These are phyloP conservation scores for Phytopythium vexans DNA, from an alignment of 352 stramenopile genomes.

Conservation along the genomic window DNA sequence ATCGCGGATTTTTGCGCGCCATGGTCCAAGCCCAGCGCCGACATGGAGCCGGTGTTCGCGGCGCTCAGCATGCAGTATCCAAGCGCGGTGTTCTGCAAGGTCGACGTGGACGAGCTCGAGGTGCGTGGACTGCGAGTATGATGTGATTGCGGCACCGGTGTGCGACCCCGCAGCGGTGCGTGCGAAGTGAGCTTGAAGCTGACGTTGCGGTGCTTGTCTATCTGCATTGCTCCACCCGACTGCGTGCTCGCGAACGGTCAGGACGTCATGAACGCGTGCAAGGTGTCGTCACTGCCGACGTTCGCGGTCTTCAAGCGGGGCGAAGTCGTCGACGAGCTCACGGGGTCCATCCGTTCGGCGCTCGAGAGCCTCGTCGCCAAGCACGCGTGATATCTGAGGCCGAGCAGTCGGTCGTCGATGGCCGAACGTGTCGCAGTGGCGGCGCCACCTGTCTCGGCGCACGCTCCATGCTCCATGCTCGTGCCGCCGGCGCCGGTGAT, in stretches of 20 bases:
- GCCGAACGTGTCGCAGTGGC: no score
- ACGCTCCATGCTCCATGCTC: no score
- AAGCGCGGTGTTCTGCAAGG: conserved; percentile 56
- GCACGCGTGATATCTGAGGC: no score
- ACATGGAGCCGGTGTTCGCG: conserved; percentile 78
- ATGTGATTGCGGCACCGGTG: no score
- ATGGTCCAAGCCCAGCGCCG: conserved; percentile 82
- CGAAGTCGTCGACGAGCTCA: conserved; percentile 86
- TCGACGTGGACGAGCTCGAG: conserved; percentile 78
- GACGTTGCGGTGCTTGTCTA: neutral
- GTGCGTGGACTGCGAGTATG: conserved; percentile 12
- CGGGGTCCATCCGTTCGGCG: conserved; percentile 63
- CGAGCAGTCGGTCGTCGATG: no score
- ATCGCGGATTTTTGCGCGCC: conserved; percentile 84
- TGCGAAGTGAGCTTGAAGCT: no score
- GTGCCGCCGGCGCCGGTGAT: no score
- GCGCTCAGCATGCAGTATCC: conserved; percentile 55
- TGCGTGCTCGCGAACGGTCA: conserved; percentile 5
- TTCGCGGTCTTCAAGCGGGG: conserved; percentile 93
- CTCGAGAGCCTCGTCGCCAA: conserved; percentile 55
- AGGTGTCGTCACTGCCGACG: conserved; percentile 88
- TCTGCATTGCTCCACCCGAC: neutral
- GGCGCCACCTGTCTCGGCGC: no score
- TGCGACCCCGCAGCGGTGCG: no score
- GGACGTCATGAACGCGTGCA: conserved; percentile 56